Base-by-base conservation (phyloP, 768 basidiomycete genomes). In the Hemileccinum rubropunctum region DNA sequence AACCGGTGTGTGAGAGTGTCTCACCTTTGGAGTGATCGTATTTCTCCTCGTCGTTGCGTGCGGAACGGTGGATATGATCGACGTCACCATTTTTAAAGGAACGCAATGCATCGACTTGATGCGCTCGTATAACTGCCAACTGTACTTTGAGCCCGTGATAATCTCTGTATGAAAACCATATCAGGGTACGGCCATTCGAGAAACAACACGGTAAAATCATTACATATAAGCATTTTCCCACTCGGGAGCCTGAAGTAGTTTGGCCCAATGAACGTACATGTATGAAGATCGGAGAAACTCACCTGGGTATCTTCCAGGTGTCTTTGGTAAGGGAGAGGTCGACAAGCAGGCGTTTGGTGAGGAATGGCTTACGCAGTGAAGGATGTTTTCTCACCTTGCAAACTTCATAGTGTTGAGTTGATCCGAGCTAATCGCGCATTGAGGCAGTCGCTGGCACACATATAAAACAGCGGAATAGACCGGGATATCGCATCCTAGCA, bases 261-360 rank as follows among this genome's bases (percentile, higher is more conserved):
- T 41, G 46, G 27, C 30, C 49, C 27, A 32, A 34, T 26, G 34
- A 32, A 23, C 33, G 12, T 46, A 32, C 6, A 11, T 7, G 23
- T 17, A 44, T 9, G 27, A 14, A 10, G n/a, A 8, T 26, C 3
- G 13, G 13, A 32, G 30, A 34, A n/a, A 50, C 63, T 40, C 53
- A 80, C 86, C 74, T 85, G 84, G 1, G 80, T 82, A 59, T 88
- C 84, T 56, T 80, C 72, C n/a, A 88, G 71, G 64, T 86, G 82
- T 54, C 86, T 88, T 51, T 12, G n/a, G 30, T 44, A 15, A 52
- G 45, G 39, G 6, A 38, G 34, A 7, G 20, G 37, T 18, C 3
- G 36, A 42, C 14, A 35, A 28, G 15, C 3, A 9, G 5, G 41
- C 10, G 2, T 27, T 33, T 14, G n/a, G 30, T 59, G 28, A 49